Evolutionary conservation across 1,284 basidiomycete species (phyloP).

Genomic region (Cryptococcus sp.): DNA sequence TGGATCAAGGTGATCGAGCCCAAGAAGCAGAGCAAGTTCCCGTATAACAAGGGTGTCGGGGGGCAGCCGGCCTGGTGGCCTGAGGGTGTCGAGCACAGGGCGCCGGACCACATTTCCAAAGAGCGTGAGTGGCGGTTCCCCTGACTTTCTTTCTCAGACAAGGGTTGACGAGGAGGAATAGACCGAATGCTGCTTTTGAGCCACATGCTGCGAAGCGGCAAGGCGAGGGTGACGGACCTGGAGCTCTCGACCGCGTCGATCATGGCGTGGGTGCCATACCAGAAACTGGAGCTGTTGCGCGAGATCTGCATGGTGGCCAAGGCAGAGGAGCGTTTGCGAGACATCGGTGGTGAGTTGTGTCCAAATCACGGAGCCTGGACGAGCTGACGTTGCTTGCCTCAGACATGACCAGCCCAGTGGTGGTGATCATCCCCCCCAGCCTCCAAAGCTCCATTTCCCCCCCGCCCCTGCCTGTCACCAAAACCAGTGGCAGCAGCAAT

Average conservation of each 20-base stretch:
- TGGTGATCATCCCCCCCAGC: constrained; percentile 9
- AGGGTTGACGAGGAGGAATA: constrained; percentile 12
- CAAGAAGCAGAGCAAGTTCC: constrained; percentile 55
- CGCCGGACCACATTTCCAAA: constrained; percentile 56
- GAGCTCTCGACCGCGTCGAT: constrained; percentile 55
- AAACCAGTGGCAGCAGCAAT: neutral
- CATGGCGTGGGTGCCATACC: constrained; percentile 51
- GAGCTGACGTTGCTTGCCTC: neutral
- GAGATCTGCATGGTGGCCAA: constrained; percentile 55
- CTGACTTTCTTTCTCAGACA: neutral
- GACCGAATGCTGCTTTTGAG: constrained; percentile 53
- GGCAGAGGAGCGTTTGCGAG: constrained; percentile 43
- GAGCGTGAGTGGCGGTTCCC: constrained; percentile 36
- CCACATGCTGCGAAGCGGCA: constrained; percentile 50
- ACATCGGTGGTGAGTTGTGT: constrained; percentile 16
- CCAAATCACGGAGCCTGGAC: neutral
- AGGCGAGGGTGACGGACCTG: constrained; percentile 49
- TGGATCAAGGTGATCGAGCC: constrained; percentile 58
- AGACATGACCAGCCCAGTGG: constrained; percentile 19
- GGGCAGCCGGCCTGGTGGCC: constrained; percentile 57
- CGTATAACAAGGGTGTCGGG: constrained; percentile 56
- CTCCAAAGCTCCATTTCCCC: neutral
- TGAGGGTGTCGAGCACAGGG: constrained; percentile 52
- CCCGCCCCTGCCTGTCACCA: neutral
- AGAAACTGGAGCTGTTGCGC: constrained; percentile 51